Conservation (phyloP, 2,329 filamentous ascomycete species). For the Myriosclerotinia duriaeana region DNA sequence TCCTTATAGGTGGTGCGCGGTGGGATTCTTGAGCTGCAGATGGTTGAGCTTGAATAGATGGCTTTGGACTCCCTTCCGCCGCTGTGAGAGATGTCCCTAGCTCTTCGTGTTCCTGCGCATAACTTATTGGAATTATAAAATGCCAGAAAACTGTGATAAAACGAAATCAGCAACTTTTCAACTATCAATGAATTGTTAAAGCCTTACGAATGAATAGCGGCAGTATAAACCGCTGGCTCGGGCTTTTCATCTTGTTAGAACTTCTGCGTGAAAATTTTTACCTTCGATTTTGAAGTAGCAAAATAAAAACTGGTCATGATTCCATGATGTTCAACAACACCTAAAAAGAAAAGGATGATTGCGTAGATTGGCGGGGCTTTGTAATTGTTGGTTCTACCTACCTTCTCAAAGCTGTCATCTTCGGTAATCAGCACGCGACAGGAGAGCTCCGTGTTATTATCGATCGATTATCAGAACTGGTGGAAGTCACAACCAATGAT, state of each 20-base stretch:
- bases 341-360: slow-evolving; percentile 25
- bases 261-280: slow-evolving; percentile 30
- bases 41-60: slow-evolving; percentile 35
- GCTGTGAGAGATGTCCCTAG: slow-evolving; percentile 29
- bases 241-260: slow-evolving; percentile 38
- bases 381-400: slow-evolving; percentile 19
- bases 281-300: slow-evolving; percentile 35
- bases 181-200: slow-evolving; percentile 14
- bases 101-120: slow-evolving; percentile 32
- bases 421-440: slow-evolving; percentile 28
- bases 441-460: slow-evolving; percentile 5
- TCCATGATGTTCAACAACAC: slow-evolving; percentile 26
- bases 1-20: slow-evolving; percentile 31
- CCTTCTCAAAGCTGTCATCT: slow-evolving; percentile 35
- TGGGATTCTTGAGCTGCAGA: slow-evolving; percentile 35
- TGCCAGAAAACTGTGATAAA: slow-evolving; percentile 36
- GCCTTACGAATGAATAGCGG: slow-evolving; percentile 40
- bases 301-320: slow-evolving; percentile 33
- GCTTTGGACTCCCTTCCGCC: slow-evolving; percentile 34
- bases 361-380: slow-evolving; percentile 28
- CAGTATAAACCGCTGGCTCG: slow-evolving; percentile 35
- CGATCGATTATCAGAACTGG: background rate
- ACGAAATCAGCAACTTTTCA: slow-evolving; percentile 14
- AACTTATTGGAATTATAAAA: slow-evolving; percentile 29
- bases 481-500: background rate